A percentile compares a stretch with the other conserved stretches of the same genome.
Evolutionary conservation across 495 filamentous ascomycete species (phyloP).

Genomic region (Hypoxylon lienhwacheense): DNA sequence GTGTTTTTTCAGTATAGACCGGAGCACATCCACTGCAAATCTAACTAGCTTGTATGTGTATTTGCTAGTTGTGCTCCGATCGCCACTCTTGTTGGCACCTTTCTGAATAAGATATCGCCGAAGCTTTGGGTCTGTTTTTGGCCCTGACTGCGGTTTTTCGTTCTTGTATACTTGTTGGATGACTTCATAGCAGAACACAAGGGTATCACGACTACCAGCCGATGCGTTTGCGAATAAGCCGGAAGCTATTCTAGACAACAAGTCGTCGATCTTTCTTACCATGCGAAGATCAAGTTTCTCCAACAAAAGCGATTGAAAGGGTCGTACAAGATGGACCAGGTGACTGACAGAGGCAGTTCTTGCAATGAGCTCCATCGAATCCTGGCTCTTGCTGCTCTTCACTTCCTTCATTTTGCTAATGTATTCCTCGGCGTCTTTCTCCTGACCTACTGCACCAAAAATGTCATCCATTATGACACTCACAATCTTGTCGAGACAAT

Average conservation of each 20-base stretch:
- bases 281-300: conserved; percentile 81
- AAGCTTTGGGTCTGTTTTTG: conserved; percentile 59
- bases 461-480: conserved; percentile 95
- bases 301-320: conserved; percentile 72
- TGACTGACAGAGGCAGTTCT: conserved; percentile 72
- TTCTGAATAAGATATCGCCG: conserved; percentile 77
- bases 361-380: conserved; percentile 93
- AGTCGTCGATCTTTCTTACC: conserved; percentile 85
- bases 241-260: conserved; percentile 78
- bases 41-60: conserved; percentile 80
- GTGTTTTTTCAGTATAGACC: conserved; percentile 78
- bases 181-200: conserved; percentile 92
- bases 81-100: conserved; percentile 68
- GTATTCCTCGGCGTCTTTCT: conserved; percentile 97
- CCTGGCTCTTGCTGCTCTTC: conserved; percentile 94
- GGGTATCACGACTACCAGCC: conserved; percentile 71
- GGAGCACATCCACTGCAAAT: conserved; percentile 84
- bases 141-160: conserved; percentile 46
- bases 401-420: conserved; percentile 95
- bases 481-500: conserved; percentile 77
- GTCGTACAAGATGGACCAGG: conserved; percentile 73
- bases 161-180: conserved; percentile 80
- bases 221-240: conserved; percentile 79
- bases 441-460: conserved; percentile 91
- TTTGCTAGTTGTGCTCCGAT: conserved; percentile 66